phyloP scores from a whole-genome alignment of 768 basidiomycete species.

The Macrolepiota dolichaula region DNA sequence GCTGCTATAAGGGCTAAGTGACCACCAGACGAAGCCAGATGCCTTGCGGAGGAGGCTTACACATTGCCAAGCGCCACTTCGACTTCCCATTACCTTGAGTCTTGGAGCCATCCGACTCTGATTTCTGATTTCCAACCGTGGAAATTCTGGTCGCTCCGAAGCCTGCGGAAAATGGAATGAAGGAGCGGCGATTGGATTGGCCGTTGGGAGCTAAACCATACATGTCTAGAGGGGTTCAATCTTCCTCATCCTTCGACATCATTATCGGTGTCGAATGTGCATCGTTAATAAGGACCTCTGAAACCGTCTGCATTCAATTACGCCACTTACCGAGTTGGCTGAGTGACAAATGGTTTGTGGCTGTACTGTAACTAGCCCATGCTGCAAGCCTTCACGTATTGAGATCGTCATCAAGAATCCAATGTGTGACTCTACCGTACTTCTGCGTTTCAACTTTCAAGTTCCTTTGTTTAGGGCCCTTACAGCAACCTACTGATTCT shows the following conservation, averaged over 20 bases:
- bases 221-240: neutral
- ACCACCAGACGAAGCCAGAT: neutral
- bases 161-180: neutral
- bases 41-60: neutral
- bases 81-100: neutral
- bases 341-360: neutral
- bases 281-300: neutral
- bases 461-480: neutral
- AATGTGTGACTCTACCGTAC: neutral
- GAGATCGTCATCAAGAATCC: neutral
- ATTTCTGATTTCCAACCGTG: neutral
- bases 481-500: neutral
- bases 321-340: neutral
- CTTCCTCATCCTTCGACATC: neutral
- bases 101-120: neutral
- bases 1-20: neutral
- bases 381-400: neutral
- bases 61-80: neutral
- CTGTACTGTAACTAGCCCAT: neutral
- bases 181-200: neutral
- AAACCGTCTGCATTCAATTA: neutral
- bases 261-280: neutral
- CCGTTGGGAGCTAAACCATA: neutral
- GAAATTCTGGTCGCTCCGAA: neutral
- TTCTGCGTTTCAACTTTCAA: neutral